Conservation (phyloP, 2,329 filamentous ascomycete genomes). For the Penicillium decumbens region DNA sequence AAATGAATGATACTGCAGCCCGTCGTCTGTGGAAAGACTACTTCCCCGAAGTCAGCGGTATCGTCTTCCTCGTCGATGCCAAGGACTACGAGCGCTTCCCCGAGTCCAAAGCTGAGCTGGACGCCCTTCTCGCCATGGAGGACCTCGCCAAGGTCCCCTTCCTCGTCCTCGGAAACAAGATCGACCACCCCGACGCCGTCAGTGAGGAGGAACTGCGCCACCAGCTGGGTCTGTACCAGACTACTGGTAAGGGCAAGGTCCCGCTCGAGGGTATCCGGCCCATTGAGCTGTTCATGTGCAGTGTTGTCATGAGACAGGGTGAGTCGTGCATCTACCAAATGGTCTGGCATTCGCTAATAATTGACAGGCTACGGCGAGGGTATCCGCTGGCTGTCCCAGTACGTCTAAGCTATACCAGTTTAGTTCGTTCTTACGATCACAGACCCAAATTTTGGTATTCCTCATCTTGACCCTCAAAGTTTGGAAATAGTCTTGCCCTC, state of each 20-base stretch:
- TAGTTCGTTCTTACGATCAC: neutral
- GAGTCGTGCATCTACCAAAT: constrained; percentile 28
- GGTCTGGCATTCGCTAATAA: constrained; percentile 1
- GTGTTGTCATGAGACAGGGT: constrained; percentile 96
- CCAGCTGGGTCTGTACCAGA: constrained; percentile 90
- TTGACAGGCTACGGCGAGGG: constrained; percentile 72
- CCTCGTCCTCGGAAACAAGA: constrained; percentile 97
- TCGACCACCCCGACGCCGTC: constrained; percentile 93
- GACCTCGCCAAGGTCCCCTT: constrained; percentile 94
- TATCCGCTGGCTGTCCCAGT: constrained; percentile 89
- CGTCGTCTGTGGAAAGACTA: constrained; percentile 95
- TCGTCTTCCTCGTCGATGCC: constrained; percentile 96
- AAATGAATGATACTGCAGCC: constrained; percentile 47
- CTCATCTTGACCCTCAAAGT: neutral
- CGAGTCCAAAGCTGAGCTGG: constrained; percentile 95
- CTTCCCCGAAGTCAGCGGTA: constrained; percentile 92
- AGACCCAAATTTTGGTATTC: neutral
- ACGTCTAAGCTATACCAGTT: constrained; percentile 58
- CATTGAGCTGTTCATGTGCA: constrained; percentile 99
- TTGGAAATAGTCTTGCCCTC: neutral
- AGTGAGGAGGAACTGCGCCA: constrained; percentile 93
- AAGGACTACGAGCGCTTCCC: constrained; percentile 92
- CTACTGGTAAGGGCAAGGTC: constrained; percentile 92
- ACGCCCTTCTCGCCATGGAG: constrained; percentile 93
- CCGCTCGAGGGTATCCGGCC: constrained; percentile 86